Base-by-base conservation (phyloP, 2,329 filamentous ascomycete genomes). In the Verticillium nonalfalfae region DNA sequence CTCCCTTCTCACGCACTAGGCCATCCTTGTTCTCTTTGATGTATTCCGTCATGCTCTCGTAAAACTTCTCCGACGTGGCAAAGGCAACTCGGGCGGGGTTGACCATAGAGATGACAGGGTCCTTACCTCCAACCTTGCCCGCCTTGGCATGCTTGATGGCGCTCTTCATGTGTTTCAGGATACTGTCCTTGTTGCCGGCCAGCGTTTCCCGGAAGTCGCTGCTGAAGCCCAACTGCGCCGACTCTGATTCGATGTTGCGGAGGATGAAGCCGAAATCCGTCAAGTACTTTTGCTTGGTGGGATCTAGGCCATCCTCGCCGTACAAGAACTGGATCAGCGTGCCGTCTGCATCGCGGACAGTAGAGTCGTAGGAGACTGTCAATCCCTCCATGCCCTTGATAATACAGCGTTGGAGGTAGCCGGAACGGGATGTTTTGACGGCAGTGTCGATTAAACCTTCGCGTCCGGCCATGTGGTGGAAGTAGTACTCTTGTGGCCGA, bases 351-450 rank as follows among this genome's bases (percentile, higher is more conserved):
- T 99, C 94, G 65, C 95, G 87, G 15, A 99, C 95, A 1, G 93
- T 96, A 9, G 89, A 93, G 71, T 99, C 95, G 73, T 99, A 98
- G 64, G 93, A 88, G 2, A 96, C 93, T 69, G 88, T 90, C 54
- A 98, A 81, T 4, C 95, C 95, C 75, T 99, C 95, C 90, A 99
- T 96, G 64, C 95, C 95, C 79, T 99, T 99, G 79, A 99, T 96
- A 65, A 99, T 83, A 82, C 95, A 99, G 72, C 96, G 85, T 74
- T 99, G 95, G 59, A 99, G 81, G 72, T 99, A 99, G 63, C 95
- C 96, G 34, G 95, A 98, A 71, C 95, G 89, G 10, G 94, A 96
- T 1, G 95, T 99, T 79, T 99, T 99, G 74, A 99, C 95, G 66
- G 95, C 95, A 21, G 95, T 99, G 83, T 99, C 95, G 72, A 99